Base-by-base conservation (phyloP, 306 rosid species). In the Medicago ruthenica region DNA sequence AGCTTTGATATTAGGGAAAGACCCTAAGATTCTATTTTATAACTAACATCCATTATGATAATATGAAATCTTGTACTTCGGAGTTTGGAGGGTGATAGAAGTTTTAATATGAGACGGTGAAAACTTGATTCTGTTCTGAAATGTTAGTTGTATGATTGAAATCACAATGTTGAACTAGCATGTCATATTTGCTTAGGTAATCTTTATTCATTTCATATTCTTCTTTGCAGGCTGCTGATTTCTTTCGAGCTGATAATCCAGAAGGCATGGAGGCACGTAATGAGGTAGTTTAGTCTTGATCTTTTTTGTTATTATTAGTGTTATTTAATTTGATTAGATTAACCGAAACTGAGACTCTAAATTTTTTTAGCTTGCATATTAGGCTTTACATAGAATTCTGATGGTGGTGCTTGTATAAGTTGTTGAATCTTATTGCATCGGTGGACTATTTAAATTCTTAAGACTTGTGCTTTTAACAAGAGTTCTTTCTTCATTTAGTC, bases 211-310 rank as follows among this genome's bases (percentile, higher is more conserved):
- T 77, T 62, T 69, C 51, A 54, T 61, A n/a, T n/a, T n/a, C n/a
- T n/a, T 83, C 59, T 53, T 12, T 85, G 91, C 92, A 95, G 99
- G 73, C 85, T 53, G 99, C 99, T 62, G 99, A 92, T 81, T 95
- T 92, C 85, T 95, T 92, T 78, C 91, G 97, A 83, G 90, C 97
- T 74, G 99, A 95, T 81, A 95, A 95, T 85, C 93, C 97, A 8
- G 99, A 95, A 85, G 99, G 99, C 71, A 71, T 90, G 60, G 99
- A 95, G 77, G 97, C 99, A 21, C 99, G 99, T 42, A 90, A 95
- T 80, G 99, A 95, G 97, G 99, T 92, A 87, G 39, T 84, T 62
- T 82, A 86, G 48, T 85, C 58, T 80, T 60, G 50, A n/a, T 64
- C 45, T 54, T 53, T 71, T 55, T 11, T 65, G 24, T 36, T 61